phyloP scores from a whole-genome alignment of 164 flowering plant genomes.

The Pachysandra terminalis region DNA sequence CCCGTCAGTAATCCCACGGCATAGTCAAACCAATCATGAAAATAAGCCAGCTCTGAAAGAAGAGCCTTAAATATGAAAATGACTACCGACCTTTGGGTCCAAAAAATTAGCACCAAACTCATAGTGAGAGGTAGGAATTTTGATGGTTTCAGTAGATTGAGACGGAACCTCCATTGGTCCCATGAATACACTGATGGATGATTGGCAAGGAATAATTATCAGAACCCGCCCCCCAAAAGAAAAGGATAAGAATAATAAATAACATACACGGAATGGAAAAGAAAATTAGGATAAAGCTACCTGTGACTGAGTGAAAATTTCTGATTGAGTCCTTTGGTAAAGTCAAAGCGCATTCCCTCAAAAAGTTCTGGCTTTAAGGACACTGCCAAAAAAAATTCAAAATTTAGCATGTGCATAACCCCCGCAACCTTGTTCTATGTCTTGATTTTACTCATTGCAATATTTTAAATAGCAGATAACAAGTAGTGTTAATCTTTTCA shows the following conservation, averaged over 20 bases:
- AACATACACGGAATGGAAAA: neutral
- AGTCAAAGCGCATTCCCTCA: constrained; percentile 96
- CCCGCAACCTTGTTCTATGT: neutral
- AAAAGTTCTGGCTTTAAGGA: constrained; percentile 91
- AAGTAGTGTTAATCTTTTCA: no score
- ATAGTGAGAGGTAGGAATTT: constrained; percentile 83
- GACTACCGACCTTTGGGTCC: constrained; percentile 71
- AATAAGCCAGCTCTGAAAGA: neutral
- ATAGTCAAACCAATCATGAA: neutral
- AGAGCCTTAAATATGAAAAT: neutral
- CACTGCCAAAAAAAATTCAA: constrained; percentile 50
- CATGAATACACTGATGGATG: constrained; percentile 63
- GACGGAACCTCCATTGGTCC: constrained; percentile 87
- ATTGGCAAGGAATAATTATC: neutral
- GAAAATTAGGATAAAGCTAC: constrained; percentile 23
- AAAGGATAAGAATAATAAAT: neutral
- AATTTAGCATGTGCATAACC: neutral
- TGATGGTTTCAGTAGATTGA: constrained; percentile 75
- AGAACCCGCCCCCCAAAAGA: neutral
- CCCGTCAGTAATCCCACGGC: neutral
- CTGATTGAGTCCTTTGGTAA: constrained; percentile 74
- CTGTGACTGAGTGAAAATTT: constrained; percentile 90
- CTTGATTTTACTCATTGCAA: neutral
- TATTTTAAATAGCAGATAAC: neutral
- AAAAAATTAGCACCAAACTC: constrained; percentile 94